Base-by-base conservation (phyloP, 2,329 filamentous ascomycete genomes). In the Ceratocystis huliohia region DNA sequence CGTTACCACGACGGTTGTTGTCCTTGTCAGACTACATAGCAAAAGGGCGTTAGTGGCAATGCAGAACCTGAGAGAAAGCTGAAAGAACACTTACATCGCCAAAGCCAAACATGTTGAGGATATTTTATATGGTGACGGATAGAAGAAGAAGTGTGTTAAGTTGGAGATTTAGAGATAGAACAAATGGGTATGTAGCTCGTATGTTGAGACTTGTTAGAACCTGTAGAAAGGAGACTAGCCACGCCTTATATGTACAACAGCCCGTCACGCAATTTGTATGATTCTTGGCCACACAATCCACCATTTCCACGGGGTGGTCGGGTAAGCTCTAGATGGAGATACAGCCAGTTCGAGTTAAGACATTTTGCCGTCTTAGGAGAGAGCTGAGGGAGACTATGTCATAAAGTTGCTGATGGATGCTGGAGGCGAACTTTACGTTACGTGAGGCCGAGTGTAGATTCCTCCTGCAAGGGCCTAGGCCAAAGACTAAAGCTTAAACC, bases 1-100 rank as follows among this genome's bases (percentile, higher is more conserved):
- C 66, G 48, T 63, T 20, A 17, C 68, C 68, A 45, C 63, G 62
- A 48, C 67, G 67, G 67, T 64, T 41, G 57, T 66, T 59, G 57
- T 66, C 44, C 45, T 66, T 62, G 45, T 66, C n/a, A 20, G 65
- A 62, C 45, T 44, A 17, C 22, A 28, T 17, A 25, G 61, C 17
- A 3, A 59, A 17, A 10, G 8, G 10, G 10, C 17, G 25, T 22
- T 30, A 59, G 41, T 62, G 20, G 33, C n/a, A 25, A 56, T 2
- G 33, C 3, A 20, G 57, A 46, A 10, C 2, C 10, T 10, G 37
- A 22, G 45, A 13, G 28, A 30, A 22, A 8, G 17, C 5, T n/a
- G 30, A 7, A 56, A 41, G 37, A 41, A 41, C 8, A 41, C 65
- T 66, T 66, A 66, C 65, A 56, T 66, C 45, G 33, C 57, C 57